These are phyloP conservation scores for Taphrina confusa DNA, from an alignment of 1,139 yeast species.

Conservation along the genomic window DNA sequence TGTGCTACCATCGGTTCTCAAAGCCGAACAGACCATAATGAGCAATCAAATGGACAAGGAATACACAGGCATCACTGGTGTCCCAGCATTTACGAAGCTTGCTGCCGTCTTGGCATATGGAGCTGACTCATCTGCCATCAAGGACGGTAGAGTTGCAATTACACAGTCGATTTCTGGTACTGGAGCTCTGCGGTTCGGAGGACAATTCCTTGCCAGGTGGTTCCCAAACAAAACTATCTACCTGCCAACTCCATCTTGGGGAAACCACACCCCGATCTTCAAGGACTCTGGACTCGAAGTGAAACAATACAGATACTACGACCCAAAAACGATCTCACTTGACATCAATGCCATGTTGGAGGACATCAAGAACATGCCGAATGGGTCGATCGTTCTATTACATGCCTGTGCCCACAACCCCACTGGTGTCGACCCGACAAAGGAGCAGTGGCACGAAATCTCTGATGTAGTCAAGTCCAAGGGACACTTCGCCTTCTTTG, in stretches of 20 bases:
- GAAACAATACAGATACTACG: conserved; percentile 66
- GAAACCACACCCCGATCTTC: conserved; percentile 62
- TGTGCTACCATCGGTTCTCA: conserved; percentile 81
- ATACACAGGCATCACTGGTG: conserved; percentile 81
- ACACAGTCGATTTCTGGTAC: conserved; percentile 75
- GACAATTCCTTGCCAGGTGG: conserved; percentile 59
- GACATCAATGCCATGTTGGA: conserved; percentile 68
- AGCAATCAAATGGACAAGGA: conserved; percentile 77
- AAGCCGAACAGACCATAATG: conserved; percentile 61
- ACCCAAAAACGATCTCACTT: conserved; percentile 60
- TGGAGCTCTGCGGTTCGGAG: conserved; percentile 71
- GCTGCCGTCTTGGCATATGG: conserved; percentile 85
- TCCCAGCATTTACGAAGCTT: conserved; percentile 63
- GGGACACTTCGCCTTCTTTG: conserved; percentile 80
- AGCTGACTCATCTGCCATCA: conserved; percentile 48
- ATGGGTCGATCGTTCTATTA: conserved; percentile 75
- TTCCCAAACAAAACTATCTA: conserved; percentile 53
- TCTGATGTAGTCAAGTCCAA: conserved; percentile 61
- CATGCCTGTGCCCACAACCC: conserved; percentile 99
- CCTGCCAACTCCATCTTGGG: conserved; percentile 75
- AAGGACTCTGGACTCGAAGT: conserved; percentile 53
- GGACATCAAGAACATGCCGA: conserved; percentile 69
- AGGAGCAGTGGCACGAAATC: conserved; percentile 79
- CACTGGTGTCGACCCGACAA: conserved; percentile 91
- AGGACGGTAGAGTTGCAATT: conserved; percentile 55